Evolutionary conservation across 1,139 yeast genomes (phyloP).

Genomic region (Debaryomyces robertsiae): DNA sequence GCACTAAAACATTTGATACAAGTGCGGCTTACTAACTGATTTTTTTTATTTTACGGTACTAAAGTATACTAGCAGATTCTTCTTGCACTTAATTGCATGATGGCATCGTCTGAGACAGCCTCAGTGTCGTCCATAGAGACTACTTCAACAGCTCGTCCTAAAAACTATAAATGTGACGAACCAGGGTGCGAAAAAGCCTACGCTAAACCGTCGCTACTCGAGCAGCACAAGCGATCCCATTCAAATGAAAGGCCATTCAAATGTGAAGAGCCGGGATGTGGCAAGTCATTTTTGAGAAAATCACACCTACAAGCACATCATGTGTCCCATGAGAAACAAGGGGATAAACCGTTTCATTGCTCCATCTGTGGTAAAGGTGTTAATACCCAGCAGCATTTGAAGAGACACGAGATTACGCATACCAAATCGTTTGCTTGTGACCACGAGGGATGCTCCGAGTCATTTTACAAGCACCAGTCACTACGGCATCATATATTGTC

Average conservation of each 20-base stretch:
- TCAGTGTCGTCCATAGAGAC: conserved; percentile 5
- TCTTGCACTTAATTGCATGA: background rate
- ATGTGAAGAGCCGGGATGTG: conserved; percentile 60
- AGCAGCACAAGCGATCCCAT: conserved; percentile 80
- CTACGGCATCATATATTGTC: conserved; percentile 70
- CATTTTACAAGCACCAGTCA: conserved; percentile 79
- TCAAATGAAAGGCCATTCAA: conserved; percentile 75
- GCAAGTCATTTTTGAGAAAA: conserved; percentile 67
- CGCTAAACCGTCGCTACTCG: conserved; percentile 76
- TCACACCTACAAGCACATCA: conserved; percentile 79
- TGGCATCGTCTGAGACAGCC: conserved; percentile 5
- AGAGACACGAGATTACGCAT: conserved; percentile 80
- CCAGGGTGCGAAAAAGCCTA: conserved; percentile 76
- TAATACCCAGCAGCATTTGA: conserved; percentile 77
- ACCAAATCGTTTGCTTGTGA: conserved; percentile 68
- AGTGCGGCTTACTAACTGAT: too few species aligned
- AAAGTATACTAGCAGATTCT: background rate
- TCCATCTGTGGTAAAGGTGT: conserved; percentile 81
- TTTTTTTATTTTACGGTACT: background rate
- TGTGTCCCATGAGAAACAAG: conserved; percentile 57
- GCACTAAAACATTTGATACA: too few species aligned
- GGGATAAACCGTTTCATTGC: conserved; percentile 75
- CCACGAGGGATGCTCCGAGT: conserved; percentile 60
- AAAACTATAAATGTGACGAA: conserved; percentile 60
- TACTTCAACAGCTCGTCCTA: conserved; percentile 47